A percentile compares a stretch with the other conserved stretches of the same genome.
phyloP scores from a whole-genome alignment of 345 rosid species.

The Kandelia obovata region DNA sequence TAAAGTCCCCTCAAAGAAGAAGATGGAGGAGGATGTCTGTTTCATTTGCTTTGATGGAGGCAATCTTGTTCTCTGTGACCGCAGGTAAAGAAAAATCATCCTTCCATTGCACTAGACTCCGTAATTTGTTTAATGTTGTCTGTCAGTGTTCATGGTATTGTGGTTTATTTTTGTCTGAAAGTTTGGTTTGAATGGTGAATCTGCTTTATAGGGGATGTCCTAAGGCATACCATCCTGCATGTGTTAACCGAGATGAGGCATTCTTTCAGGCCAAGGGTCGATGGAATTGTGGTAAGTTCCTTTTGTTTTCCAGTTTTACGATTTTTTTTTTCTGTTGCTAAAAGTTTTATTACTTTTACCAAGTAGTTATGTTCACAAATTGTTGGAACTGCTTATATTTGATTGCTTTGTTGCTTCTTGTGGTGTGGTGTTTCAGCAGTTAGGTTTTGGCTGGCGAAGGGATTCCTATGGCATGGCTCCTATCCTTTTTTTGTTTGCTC shows the following conservation, averaged over 20 bases:
- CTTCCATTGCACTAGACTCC: background rate
- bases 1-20: conserved; percentile 55
- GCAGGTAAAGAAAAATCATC: conserved; percentile 51
- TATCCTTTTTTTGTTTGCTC: background rate
- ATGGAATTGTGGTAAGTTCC: conserved; percentile 94
- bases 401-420: background rate
- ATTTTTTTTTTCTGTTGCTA: background rate
- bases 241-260: conserved; percentile 87
- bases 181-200: conserved; percentile 7
- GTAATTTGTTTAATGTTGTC: background rate
- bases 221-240: conserved; percentile 91
- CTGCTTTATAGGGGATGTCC: conserved; percentile 81
- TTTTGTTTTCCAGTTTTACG: background rate
- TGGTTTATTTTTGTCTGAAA: background rate
- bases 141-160: background rate
- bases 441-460: conserved; percentile 15
- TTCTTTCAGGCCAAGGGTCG: conserved; percentile 81
- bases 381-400: background rate
- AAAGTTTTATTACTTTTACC: background rate
- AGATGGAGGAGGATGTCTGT: conserved; percentile 93
- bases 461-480: conserved; percentile 1
- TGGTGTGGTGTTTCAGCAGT: conserved; percentile 6
- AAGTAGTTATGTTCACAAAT: background rate
- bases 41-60: conserved; percentile 99
- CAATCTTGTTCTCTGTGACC: conserved; percentile 90